phyloP scores from a whole-genome alignment of 371 early-diverging fungal species.

The Mortierella sp. region DNA sequence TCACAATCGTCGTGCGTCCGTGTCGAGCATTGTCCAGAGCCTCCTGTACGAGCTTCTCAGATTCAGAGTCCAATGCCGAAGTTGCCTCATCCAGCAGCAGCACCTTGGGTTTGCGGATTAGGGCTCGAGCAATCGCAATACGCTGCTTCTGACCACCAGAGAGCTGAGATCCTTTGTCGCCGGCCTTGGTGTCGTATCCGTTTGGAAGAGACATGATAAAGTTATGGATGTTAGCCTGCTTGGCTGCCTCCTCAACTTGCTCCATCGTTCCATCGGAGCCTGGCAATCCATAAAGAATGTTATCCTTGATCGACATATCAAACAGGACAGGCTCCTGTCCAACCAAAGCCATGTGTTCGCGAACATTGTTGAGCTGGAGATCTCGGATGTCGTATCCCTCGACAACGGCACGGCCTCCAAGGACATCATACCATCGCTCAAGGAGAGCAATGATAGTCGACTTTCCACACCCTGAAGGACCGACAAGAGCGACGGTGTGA shows the following conservation, averaged over 20 bases:
- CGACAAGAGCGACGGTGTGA: conserved; percentile 85
- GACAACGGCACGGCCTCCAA: conserved; percentile 55
- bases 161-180: conserved; percentile 70
- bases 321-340: conserved; percentile 92
- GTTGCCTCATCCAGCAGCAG: conserved; percentile 95
- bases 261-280: conserved; percentile 44
- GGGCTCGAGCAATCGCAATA: conserved; percentile 69
- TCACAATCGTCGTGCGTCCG: conserved; percentile 71
- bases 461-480: conserved; percentile 78
- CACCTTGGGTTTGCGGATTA: conserved; percentile 81
- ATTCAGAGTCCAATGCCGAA: conserved; percentile 87
- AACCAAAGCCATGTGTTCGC: conserved; percentile 83
- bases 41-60: conserved; percentile 90
- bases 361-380: conserved; percentile 68
- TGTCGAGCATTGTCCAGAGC: conserved; percentile 80
- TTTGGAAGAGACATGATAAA: conserved; percentile 68
- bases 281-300: conserved; percentile 74
- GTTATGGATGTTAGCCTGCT: conserved; percentile 76
- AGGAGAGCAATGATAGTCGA: conserved; percentile 74
- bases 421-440: conserved; percentile 81
- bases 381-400: conserved; percentile 72
- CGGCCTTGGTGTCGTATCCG: conserved; percentile 80
- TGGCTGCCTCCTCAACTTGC: conserved; percentile 63
- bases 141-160: conserved; percentile 77
- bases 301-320: conserved; percentile 85